Evolutionary conservation across 1,139 yeast species (phyloP).

Genomic region (Protomyces pachydermus): DNA sequence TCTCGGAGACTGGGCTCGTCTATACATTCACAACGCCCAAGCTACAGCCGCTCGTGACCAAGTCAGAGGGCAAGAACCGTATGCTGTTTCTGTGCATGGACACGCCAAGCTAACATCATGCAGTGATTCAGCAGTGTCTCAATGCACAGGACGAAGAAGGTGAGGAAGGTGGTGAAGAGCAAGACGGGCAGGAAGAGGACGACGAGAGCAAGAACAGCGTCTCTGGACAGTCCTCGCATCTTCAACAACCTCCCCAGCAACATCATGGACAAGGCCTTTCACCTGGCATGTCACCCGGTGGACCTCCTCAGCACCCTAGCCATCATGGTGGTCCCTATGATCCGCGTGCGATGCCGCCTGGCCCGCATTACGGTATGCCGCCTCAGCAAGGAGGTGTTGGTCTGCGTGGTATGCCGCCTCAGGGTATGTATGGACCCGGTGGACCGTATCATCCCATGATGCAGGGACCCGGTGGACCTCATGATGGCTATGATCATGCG

Average conservation of each 20-base stretch:
- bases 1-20: slow-evolving; percentile 93
- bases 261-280: slow-evolving; percentile 5
- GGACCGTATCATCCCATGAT: slow-evolving; percentile 20
- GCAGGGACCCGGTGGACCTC: not conserved
- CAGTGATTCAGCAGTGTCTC: slow-evolving; percentile 84
- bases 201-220: slow-evolving; percentile 29
- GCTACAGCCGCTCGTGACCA: slow-evolving; percentile 93
- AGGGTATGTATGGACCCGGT: slow-evolving; percentile 10
- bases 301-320: not conserved
- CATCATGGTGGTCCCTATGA: slow-evolving; percentile 15
- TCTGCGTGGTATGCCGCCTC: slow-evolving; percentile 24
- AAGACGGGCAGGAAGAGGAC: slow-evolving; percentile 31
- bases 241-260: slow-evolving; percentile 14
- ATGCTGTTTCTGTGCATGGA: not conserved
- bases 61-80: slow-evolving; percentile 87
- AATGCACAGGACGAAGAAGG: slow-evolving; percentile 69
- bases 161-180: slow-evolving; percentile 31
- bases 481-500: not conserved
- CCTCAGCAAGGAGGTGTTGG: not conserved
- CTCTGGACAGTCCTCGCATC: slow-evolving; percentile 29
- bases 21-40: slow-evolving; percentile 99
- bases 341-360: slow-evolving; percentile 23
- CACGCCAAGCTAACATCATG: not conserved
- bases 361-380: slow-evolving; percentile 12
- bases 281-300: not conserved